Evolutionary conservation across 2,329 filamentous ascomycete genomes (phyloP).

Genomic region (Fusarium scirpi): DNA sequence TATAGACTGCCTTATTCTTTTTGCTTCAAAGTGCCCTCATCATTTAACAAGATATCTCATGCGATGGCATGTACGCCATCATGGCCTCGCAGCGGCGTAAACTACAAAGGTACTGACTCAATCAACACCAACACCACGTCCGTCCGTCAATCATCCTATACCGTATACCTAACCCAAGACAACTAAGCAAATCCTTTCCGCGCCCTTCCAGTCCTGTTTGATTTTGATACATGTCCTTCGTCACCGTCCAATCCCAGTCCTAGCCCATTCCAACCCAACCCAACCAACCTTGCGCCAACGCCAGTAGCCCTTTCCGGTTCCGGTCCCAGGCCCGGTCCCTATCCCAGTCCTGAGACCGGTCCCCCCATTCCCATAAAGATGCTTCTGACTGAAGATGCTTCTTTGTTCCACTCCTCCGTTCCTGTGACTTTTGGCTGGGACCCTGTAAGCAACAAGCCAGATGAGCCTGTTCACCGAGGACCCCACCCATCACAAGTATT

Average conservation of each 20-base stretch:
- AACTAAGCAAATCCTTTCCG: slow-evolving; percentile 36
- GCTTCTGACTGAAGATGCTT: slow-evolving; percentile 30
- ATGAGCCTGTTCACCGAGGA: slow-evolving; percentile 1
- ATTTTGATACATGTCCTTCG: slow-evolving; percentile 46
- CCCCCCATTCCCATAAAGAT: slow-evolving; percentile 30
- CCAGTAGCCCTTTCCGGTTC: slow-evolving; percentile 33
- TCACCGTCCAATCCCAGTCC: slow-evolving; percentile 27
- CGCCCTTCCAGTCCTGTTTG: slow-evolving; percentile 37
- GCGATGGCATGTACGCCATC: slow-evolving; percentile 23
- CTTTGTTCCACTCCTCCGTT: slow-evolving; percentile 6
- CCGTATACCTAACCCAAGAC: slow-evolving; percentile 43
- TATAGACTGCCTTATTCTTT: background rate
- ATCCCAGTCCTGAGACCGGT: background rate
- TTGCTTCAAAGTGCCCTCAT: slow-evolving; percentile 28
- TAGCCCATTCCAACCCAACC: slow-evolving; percentile 19
- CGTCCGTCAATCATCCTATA: slow-evolving; percentile 32
- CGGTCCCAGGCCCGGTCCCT: slow-evolving; percentile 24
- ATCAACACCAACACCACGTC: slow-evolving; percentile 9
- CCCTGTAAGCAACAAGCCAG: background rate
- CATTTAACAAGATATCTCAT: slow-evolving; percentile 32
- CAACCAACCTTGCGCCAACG: slow-evolving; percentile 45
- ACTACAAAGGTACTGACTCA: slow-evolving; percentile 11
- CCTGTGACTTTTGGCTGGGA: slow-evolving; percentile 6
- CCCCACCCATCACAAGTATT: slow-evolving; percentile 33
- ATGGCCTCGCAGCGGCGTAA: slow-evolving; percentile 24